Conservation (phyloP, 805 yeast species). For the Sugiyamaella americana region DNA sequence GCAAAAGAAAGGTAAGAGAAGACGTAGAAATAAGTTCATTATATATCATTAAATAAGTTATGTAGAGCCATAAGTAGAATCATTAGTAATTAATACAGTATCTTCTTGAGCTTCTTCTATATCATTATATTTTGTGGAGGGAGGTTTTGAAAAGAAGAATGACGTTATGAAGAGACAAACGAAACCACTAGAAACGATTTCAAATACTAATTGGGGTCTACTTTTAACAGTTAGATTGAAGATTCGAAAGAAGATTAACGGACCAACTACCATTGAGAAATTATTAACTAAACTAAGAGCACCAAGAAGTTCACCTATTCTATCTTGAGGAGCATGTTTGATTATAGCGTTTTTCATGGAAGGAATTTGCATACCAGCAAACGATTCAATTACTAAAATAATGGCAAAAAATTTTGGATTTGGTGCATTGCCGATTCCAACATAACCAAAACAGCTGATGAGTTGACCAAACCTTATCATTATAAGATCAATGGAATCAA, state of each 20-base stretch:
- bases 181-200: slow-evolving; percentile 16
- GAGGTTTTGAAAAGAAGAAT: slow-evolving; percentile 2
- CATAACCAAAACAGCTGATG: slow-evolving; percentile 14
- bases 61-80: too few species aligned
- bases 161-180: slow-evolving; percentile 4
- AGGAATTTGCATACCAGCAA: slow-evolving; percentile 22
- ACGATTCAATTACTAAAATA: slow-evolving; percentile 16
- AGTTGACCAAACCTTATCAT: slow-evolving; percentile 19
- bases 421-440: slow-evolving; percentile 20
- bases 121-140: too few species aligned
- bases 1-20: too few species aligned
- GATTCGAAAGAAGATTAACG: slow-evolving; percentile 16
- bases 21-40: too few species aligned
- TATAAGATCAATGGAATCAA: slow-evolving; percentile 21
- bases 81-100: too few species aligned
- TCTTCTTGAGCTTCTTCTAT: too few species aligned
- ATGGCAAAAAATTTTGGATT: slow-evolving; percentile 13
- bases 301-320: slow-evolving; percentile 26
- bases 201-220: slow-evolving; percentile 19
- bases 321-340: slow-evolving; percentile 21
- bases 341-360: slow-evolving; percentile 21
- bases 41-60: too few species aligned
- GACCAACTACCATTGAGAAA: slow-evolving; percentile 18
- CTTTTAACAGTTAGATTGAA: slow-evolving; percentile 18
- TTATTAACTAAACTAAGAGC: slow-evolving; percentile 21